Evolutionary conservation across 2,329 filamentous ascomycete species (phyloP).

Genomic region (Exophiala alcalophila): DNA sequence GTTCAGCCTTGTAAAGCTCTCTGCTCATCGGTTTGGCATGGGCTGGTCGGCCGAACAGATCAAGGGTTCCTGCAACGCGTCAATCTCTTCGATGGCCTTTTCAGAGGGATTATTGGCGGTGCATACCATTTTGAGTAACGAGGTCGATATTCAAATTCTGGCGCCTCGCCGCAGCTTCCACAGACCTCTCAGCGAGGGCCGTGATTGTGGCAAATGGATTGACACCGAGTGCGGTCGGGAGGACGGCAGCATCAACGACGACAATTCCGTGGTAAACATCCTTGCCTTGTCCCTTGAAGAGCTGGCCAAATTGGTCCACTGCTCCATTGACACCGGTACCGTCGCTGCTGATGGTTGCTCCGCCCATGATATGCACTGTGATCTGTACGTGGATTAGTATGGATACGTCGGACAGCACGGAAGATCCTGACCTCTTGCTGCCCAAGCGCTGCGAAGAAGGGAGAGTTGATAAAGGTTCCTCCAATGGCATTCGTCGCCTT

Average conservation of each 20-base stretch:
- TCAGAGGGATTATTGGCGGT: too few relatives aligned
- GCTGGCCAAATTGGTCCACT: slow-evolving; percentile 59
- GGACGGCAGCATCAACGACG: slow-evolving; percentile 59
- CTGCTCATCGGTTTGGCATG: slow-evolving; percentile 32
- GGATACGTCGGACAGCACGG: neutral
- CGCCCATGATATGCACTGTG: slow-evolving; percentile 65
- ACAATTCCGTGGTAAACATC: slow-evolving; percentile 58
- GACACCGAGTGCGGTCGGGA: slow-evolving; percentile 61
- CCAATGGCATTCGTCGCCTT: slow-evolving; percentile 53
- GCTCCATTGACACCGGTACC: slow-evolving; percentile 57
- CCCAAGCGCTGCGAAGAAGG: slow-evolving; percentile 56
- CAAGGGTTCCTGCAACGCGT: slow-evolving; percentile 36
- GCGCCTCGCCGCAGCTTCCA: slow-evolving; percentile 50
- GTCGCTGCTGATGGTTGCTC: slow-evolving; percentile 61
- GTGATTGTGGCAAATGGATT: slow-evolving; percentile 70
- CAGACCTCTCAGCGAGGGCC: slow-evolving; percentile 63
- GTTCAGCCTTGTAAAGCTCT: slow-evolving; percentile 45
- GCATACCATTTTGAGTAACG: slow-evolving; percentile 42
- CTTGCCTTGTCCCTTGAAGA: slow-evolving; percentile 53
- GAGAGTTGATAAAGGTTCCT: slow-evolving; percentile 59
- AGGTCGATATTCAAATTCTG: slow-evolving; percentile 46
- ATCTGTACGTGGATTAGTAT: slow-evolving; percentile 35
- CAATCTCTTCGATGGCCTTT: neutral
- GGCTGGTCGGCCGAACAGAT: slow-evolving; percentile 55
- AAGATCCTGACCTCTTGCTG: slow-evolving; percentile 43